Evolutionary conservation across 192 early-diverging fungal genomes (phyloP), one percentile per base, ranked within the genome.

Genomic region (Backusella tarrabulga): DNA sequence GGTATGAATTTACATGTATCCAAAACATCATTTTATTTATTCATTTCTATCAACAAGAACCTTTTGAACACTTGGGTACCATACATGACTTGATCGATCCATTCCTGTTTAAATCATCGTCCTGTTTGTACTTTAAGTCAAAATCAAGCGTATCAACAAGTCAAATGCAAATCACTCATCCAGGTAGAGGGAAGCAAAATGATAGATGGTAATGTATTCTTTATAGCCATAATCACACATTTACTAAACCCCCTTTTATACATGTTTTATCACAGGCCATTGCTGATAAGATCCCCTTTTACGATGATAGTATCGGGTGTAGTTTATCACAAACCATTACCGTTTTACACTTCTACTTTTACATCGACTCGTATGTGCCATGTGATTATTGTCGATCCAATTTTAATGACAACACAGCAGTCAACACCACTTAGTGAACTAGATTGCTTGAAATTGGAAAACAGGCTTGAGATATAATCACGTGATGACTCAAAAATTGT

Each of bases 111-210:
- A 21, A 71, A 42, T 19, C 69, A 11, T 36, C 69, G 1, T 26
- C 69, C 12, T 23, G 44, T 14, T 71, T 71, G 12, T 71, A 38
- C 23, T 42, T 42, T 12, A 71, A 42, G 26, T 29, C 56, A 63
- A 63, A 26, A 63, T 40, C 40, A n/a, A 71, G 38, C 23, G 38
- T 40, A 23, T 36, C 69, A 42, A 71, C 69, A 35, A 71, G 69
- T 23, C 69, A 71, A 71, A 71, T 71, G 5, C 69, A 71, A 29
- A 71, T 71, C 19, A 71, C 7, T 11, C 38, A 42, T 26, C 69
- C 69, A 23, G 69, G 69, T 15, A 71, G 44, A 42, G 69, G 23
- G 11, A 41, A 71, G 12, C 4, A 26, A 44, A 41, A 71, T 41
- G 40, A 44, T 26, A 71, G 21, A 44, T 71, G 69, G 69, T 42